Evolutionary conservation across 345 rosid species (phyloP).

Genomic region (Eucalyptus grandis): DNA sequence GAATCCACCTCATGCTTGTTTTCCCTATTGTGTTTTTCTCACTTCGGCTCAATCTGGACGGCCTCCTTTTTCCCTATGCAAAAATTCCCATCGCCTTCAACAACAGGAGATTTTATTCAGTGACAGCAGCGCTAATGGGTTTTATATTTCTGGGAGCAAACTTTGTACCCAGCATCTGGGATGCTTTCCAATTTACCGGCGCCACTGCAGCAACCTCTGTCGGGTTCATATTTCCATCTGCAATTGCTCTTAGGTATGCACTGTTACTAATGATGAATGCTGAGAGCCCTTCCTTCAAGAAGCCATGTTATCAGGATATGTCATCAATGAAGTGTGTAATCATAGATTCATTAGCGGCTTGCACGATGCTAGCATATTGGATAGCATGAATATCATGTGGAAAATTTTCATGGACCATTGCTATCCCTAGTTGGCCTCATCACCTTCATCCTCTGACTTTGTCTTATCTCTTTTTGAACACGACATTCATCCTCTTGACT

Average conservation of each 20-base stretch:
- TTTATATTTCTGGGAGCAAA: conserved; percentile 45
- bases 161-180: conserved; percentile 61
- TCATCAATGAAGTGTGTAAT: neutral
- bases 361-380: neutral
- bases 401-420: neutral
- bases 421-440: neutral
- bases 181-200: conserved; percentile 61
- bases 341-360: neutral
- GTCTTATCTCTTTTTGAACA: neutral
- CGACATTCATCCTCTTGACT: neutral
- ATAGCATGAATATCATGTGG: neutral
- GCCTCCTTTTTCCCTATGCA: conserved; percentile 51
- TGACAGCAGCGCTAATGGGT: conserved; percentile 40
- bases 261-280: neutral
- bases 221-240: conserved; percentile 57
- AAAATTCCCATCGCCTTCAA: conserved; percentile 27
- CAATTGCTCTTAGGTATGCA: conserved; percentile 38
- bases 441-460: neutral
- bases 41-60: conserved; percentile 53
- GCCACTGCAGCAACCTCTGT: conserved; percentile 52
- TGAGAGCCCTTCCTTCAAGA: neutral
- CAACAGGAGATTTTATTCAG: conserved; percentile 33
- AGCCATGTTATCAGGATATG: neutral
- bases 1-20: conserved; percentile 63
- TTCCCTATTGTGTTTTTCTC: conserved; percentile 65